A percentile compares a stretch with the other conserved stretches of the same genome.
phyloP scores from a whole-genome alignment of 441 rosid species.

The Hura crepitans region DNA sequence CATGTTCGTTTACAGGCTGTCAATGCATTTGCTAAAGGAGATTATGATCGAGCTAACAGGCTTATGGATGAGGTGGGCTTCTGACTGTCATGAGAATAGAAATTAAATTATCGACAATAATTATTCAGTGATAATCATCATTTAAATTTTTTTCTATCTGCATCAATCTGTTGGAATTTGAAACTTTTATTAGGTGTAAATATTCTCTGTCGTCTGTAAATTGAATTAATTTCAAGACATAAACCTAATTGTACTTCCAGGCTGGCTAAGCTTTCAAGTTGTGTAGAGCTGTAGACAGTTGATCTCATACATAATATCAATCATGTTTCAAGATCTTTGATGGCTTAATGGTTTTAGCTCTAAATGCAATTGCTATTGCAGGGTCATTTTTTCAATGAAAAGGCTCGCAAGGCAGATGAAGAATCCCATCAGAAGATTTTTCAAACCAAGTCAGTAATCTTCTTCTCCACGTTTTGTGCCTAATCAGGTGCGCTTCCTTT shows the following conservation, averaged over 20 bases:
- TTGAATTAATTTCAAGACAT: neutral
- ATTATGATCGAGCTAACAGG: conserved; percentile 40
- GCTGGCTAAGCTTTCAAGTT: conserved; percentile 3
- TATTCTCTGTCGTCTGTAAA: neutral
- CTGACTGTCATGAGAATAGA: neutral
- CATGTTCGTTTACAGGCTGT: conserved; percentile 42
- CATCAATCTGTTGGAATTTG: conserved; percentile 14
- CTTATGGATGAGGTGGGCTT: conserved; percentile 44
- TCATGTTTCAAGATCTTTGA: neutral
- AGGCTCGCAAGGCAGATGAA: conserved; percentile 52
- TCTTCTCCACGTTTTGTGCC: too few species aligned
- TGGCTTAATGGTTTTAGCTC: conserved; percentile 1
- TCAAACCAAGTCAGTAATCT: conserved; percentile 40
- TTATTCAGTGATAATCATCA: neutral
- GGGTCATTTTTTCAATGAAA: conserved; percentile 44
- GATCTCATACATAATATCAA: neutral
- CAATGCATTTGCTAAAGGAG: conserved; percentile 42
- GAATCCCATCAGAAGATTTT: conserved; percentile 47
- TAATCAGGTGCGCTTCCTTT: too few species aligned
- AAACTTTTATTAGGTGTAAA: neutral
- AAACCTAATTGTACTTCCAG: neutral
- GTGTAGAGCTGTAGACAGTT: too few species aligned
- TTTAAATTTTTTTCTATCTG: neutral
- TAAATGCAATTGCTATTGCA: conserved; percentile 31
- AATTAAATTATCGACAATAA: neutral